phyloP scores from a whole-genome alignment of 2,329 filamentous ascomycete genomes.

The Botrytis medusae region DNA sequence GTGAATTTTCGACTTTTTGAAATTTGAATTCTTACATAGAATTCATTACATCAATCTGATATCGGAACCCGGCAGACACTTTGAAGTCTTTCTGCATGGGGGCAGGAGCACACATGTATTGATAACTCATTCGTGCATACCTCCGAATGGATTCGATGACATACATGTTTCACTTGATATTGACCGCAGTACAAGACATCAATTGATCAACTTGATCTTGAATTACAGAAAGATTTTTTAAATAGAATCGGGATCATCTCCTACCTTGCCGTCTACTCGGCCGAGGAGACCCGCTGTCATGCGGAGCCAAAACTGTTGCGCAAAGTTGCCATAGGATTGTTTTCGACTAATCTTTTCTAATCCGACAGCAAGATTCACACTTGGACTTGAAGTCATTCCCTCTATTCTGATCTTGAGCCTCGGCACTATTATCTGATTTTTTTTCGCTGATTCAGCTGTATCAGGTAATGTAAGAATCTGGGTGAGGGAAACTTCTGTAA shows the following conservation, averaged over 20 bases:
- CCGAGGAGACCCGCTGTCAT: background rate
- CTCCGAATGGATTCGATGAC: background rate
- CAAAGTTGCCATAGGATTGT: background rate
- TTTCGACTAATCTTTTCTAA: background rate
- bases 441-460: too few relatives aligned
- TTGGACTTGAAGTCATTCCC: background rate
- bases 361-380: background rate
- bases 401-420: background rate
- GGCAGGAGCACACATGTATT: background rate
- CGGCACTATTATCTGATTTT: background rate
- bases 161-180: background rate
- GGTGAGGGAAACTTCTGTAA: background rate
- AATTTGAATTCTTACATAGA: background rate
- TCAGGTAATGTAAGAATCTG: accelerated
- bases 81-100: background rate
- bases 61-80: background rate
- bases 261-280: too few relatives aligned
- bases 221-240: accelerated
- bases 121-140: background rate
- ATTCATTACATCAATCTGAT: background rate
- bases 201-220: background rate
- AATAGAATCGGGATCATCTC: background rate
- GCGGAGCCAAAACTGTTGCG: background rate
- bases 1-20: background rate
- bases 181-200: background rate